phyloP scores from a whole-genome alignment of 495 filamentous ascomycete species.

The Podospora appendiculata region DNA sequence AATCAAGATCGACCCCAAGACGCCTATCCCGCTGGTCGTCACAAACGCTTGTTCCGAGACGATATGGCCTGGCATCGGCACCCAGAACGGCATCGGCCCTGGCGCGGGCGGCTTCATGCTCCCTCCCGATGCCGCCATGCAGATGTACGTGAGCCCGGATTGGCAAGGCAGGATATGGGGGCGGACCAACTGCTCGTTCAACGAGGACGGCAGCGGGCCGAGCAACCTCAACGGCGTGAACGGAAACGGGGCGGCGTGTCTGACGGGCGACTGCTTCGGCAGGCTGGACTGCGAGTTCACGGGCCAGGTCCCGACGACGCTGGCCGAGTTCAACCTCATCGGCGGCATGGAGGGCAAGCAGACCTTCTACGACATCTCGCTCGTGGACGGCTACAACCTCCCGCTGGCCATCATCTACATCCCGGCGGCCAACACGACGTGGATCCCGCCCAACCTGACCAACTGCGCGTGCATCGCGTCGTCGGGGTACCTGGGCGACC shows the following conservation, averaged over 20 bases:
- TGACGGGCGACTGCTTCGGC: constrained; percentile 67
- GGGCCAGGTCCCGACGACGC: constrained; percentile 57
- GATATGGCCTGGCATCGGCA: constrained; percentile 65
- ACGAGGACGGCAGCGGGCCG: constrained; percentile 46
- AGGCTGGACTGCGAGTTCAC: constrained; percentile 55
- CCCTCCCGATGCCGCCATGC: constrained; percentile 35
- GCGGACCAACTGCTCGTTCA: constrained; percentile 73
- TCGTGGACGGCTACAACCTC: constrained; percentile 81
- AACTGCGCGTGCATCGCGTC: constrained; percentile 67
- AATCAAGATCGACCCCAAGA: constrained; percentile 8
- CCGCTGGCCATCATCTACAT: constrained; percentile 60
- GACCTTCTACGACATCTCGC: constrained; percentile 75
- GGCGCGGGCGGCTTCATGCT: constrained; percentile 57
- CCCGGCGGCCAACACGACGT: constrained; percentile 43
- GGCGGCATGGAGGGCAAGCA: constrained; percentile 48
- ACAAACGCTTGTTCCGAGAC: constrained; percentile 59
- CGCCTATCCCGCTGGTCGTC: constrained; percentile 43
- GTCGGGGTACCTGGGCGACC: constrained; percentile 41
- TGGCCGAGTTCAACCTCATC: constrained; percentile 68
- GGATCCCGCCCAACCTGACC: constrained; percentile 64
- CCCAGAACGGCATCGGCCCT: constrained; percentile 57
- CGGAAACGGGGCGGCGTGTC: constrained; percentile 51
- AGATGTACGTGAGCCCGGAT: constrained; percentile 52
- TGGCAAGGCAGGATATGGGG: constrained; percentile 81
- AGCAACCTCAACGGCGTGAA: constrained; percentile 43